A percentile compares a stretch with the other conserved stretches of the same genome.
These are phyloP conservation scores for Malus asiatica DNA, from an alignment of 306 rosid genomes.

Conservation along the genomic window DNA sequence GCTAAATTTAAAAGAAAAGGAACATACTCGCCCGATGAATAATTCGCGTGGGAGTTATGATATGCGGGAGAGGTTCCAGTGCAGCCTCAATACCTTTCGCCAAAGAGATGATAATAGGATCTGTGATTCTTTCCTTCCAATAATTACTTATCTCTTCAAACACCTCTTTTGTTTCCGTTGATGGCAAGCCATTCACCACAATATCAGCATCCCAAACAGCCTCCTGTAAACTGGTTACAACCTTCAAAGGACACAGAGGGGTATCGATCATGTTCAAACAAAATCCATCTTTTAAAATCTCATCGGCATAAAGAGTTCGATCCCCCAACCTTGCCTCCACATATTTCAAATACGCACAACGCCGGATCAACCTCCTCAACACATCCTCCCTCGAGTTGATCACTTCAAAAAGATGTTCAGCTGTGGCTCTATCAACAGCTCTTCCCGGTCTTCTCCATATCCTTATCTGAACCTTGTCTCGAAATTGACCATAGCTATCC, in stretches of 20 bases:
- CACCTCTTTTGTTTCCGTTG: conserved; percentile 77
- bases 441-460: conserved; percentile 88
- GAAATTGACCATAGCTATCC: conserved; percentile 69
- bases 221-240: conserved; percentile 88
- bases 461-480: conserved; percentile 74
- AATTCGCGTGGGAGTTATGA: conserved; percentile 83
- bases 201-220: conserved; percentile 98
- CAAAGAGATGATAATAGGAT: conserved; percentile 74
- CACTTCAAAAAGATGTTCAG: conserved; percentile 78
- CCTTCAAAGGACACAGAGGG: conserved; percentile 87
- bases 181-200: conserved; percentile 94
- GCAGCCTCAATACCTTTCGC: conserved; percentile 92
- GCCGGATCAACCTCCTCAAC: conserved; percentile 73
- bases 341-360: conserved; percentile 79
- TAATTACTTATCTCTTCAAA: conserved; percentile 79
- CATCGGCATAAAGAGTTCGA: conserved; percentile 74
- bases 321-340: conserved; percentile 95
- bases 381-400: conserved; percentile 86
- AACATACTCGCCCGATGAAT: conserved; percentile 78
- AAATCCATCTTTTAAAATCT: conserved; percentile 85
- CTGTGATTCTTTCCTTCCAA: conserved; percentile 84
- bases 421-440: conserved; percentile 60
- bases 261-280: conserved; percentile 93
- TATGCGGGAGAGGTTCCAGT: conserved; percentile 74
- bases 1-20: conserved; percentile 2